These are phyloP conservation scores for Cladosporium sp. DNA, from an alignment of 2,329 filamentous ascomycete species.

Conservation along the genomic window DNA sequence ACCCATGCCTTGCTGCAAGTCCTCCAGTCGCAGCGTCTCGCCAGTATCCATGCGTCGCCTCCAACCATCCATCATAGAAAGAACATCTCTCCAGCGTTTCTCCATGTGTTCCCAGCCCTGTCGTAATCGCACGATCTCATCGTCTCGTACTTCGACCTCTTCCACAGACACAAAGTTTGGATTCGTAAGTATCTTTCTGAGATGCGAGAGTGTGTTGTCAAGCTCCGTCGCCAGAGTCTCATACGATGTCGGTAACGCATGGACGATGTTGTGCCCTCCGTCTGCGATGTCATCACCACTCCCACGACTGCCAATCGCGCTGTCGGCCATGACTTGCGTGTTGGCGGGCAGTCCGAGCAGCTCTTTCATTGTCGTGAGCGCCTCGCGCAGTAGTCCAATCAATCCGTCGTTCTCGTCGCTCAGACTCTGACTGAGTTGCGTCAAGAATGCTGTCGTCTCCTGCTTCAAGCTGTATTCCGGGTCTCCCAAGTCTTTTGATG, in stretches of 20 bases:
- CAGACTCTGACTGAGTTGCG: conserved; percentile 76
- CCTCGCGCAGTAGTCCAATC: conserved; percentile 69
- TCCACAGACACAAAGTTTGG: conserved; percentile 95
- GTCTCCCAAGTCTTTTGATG: conserved; percentile 50
- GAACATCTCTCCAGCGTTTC: conserved; percentile 82
- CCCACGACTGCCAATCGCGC: conserved; percentile 36
- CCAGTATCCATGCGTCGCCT: conserved; percentile 76
- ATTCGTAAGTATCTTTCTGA: conserved; percentile 84
- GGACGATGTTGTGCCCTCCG: conserved; percentile 39
- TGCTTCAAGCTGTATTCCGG: conserved; percentile 70
- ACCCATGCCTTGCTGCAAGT: conserved; percentile 62
- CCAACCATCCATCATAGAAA: conserved; percentile 91
- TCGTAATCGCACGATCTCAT: conserved; percentile 81
- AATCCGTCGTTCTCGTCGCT: conserved; percentile 91
- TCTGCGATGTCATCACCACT: conserved; percentile 28
- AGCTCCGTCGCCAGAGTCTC: conserved; percentile 73
- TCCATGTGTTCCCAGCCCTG: conserved; percentile 95
- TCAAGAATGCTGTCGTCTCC: conserved; percentile 90
- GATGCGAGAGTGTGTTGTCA: conserved; percentile 74
- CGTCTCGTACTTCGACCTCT: conserved; percentile 88
- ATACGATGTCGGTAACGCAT: conserved; percentile 60
- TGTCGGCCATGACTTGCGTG: conserved; percentile 34
- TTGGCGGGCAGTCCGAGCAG: conserved; percentile 56
- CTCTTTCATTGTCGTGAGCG: conserved; percentile 70
- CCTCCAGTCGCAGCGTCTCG: conserved; percentile 65